Percentiles rank a stretch among this genome's conserved stretches.
phyloP scores from a whole-genome alignment of 2,329 filamentous ascomycete genomes.

The Xylariomycetidae sp. region DNA sequence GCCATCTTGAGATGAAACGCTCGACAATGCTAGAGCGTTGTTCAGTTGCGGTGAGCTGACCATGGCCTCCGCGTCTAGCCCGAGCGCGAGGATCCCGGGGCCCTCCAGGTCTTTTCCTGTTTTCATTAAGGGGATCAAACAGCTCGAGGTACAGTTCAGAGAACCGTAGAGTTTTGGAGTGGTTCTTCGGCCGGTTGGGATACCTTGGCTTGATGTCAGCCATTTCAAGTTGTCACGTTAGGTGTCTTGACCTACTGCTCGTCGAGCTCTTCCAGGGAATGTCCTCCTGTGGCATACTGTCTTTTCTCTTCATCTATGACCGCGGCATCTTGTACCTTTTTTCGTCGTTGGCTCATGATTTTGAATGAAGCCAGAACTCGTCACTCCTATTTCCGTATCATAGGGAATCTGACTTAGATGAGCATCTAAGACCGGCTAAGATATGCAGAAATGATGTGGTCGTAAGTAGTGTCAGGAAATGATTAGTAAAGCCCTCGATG shows the following conservation, averaged over 20 bases:
- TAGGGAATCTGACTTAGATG: too few relatives aligned
- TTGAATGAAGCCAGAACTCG: too few relatives aligned
- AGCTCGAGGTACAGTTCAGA: constrained; percentile 71
- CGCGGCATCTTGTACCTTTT: constrained; percentile 29
- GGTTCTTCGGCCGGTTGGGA: constrained; percentile 77
- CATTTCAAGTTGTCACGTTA: too few relatives aligned
- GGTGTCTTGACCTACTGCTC: constrained; percentile 40
- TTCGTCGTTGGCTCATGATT: constrained; percentile 30
- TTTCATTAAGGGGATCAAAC: constrained; percentile 76
- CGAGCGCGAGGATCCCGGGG: constrained; percentile 51
- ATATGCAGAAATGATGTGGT: too few relatives aligned
- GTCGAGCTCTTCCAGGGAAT: constrained; percentile 39
- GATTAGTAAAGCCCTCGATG: too few relatives aligned
- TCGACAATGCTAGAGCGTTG: constrained; percentile 76
- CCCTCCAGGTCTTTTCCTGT: constrained; percentile 68
- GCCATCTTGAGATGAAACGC: constrained; percentile 81
- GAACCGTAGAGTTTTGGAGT: constrained; percentile 75
- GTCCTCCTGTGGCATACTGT: constrained; percentile 41
- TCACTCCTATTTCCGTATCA: too few relatives aligned
- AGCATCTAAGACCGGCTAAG: too few relatives aligned
- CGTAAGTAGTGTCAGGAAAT: too few relatives aligned
- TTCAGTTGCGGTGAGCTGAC: constrained; percentile 67
- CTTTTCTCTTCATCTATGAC: constrained; percentile 47
- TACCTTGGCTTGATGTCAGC: constrained; percentile 46
- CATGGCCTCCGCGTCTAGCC: constrained; percentile 53